Base-by-base conservation (phyloP, 2,329 filamentous ascomycete species). In the Tolypocladium sp. region DNA sequence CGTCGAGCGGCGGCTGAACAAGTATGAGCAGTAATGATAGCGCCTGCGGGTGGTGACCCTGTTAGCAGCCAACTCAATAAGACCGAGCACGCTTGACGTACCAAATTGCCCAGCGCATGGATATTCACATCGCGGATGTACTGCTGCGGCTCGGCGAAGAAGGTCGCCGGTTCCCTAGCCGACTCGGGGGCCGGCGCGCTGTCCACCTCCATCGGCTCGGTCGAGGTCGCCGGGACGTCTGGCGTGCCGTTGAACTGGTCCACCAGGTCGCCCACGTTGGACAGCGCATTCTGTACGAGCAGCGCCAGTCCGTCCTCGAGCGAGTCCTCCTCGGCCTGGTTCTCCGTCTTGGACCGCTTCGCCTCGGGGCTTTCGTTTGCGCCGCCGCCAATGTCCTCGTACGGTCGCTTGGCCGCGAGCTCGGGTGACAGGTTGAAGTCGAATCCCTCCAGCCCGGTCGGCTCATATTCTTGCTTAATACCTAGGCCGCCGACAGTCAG, bases 211-310 rank as follows among this genome's bases (percentile, higher is more conserved):
- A 74, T 73, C 3, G 70, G 66, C 59, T 72, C 70, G 56, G 65
- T 66, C 49, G 63, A 62, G 46, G 68, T 62, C 55, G 65, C 65
- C 56, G 61, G 61, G 35, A 64, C 61, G 44, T 68, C 66, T 51
- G 63, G 51, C 9, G 58, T 60, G 22, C 65, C 62, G 54, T 60
- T 67, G 60, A 75, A 72, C 40, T 71, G 69, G 41, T 64, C 67
- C 33, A 75, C 71, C 52, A 76, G 66, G 55, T 76, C 71, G 61
- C 67, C 70, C 4, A 76, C 73, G 60, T 74, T 74, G 57, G 71
- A 73, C 30, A 77, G 67, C 55, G 74, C 74, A 67, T 75, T 75
- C 61, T 74, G 72, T 9, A 76, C 73, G 10, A 76, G 68, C 22
- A 74, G 67, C 35, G 70, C 73, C 51, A 75, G 66, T 1, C 69